These are phyloP conservation scores for Phytophthora citricola DNA, from an alignment of 352 stramenopile species.

Conservation along the genomic window DNA sequence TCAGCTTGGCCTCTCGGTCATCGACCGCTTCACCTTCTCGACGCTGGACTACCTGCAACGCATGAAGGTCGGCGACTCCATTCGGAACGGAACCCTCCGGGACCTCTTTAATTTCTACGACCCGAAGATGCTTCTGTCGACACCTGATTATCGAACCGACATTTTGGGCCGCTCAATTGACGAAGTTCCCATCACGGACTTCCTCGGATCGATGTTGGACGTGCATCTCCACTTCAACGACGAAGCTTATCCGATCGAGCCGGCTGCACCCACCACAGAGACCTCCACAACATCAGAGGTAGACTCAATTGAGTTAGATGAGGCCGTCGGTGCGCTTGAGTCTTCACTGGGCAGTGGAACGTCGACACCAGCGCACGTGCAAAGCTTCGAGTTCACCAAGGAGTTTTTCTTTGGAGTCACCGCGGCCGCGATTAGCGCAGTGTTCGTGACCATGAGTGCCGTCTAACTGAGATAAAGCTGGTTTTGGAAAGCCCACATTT, in stretches of 20 bases:
- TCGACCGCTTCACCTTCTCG: constrained; percentile 91
- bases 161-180: constrained; percentile 77
- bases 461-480: constrained; percentile 32
- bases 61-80: constrained; percentile 83
- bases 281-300: no score
- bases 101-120: constrained; percentile 89
- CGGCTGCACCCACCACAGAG: neutral
- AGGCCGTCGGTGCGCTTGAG: neutral
- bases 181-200: constrained; percentile 85
- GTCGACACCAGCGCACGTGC: neutral
- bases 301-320: neutral
- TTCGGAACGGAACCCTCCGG: constrained; percentile 63
- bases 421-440: constrained; percentile 27
- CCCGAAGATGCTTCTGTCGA: constrained; percentile 84
- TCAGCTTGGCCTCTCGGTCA: constrained; percentile 85
- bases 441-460: constrained; percentile 48
- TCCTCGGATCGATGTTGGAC: constrained; percentile 89
- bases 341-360: neutral
- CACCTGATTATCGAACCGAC: constrained; percentile 77
- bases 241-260: constrained; percentile 72
- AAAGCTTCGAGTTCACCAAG: constrained; percentile 50
- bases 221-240: constrained; percentile 76
- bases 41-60: constrained; percentile 90
- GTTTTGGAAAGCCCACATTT: neutral
- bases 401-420: constrained; percentile 47